A percentile compares a stretch with the other conserved stretches of the same genome.
These are phyloP conservation scores for Pholiota microspora DNA, from an alignment of 768 basidiomycete species.

Conservation along the genomic window DNA sequence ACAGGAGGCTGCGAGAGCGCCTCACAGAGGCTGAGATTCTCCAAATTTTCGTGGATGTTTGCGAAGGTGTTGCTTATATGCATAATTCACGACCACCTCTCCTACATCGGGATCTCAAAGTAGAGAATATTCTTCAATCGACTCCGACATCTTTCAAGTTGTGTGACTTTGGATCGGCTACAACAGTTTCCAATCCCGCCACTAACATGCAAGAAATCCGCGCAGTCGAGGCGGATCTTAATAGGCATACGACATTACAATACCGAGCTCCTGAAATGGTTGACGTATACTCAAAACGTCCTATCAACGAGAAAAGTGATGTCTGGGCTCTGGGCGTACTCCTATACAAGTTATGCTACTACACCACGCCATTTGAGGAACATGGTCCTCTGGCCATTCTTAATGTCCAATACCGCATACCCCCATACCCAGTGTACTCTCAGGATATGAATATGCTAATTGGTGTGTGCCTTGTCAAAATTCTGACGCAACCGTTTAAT, in stretches of 20 bases:
- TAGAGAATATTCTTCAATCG: conserved; percentile 96
- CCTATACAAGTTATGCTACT: conserved; percentile 98
- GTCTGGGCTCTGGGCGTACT: conserved; percentile 98
- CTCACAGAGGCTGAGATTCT: conserved; percentile 95
- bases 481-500: conserved; percentile 4
- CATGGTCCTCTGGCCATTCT: conserved; percentile 95
- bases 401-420: conserved; percentile 93
- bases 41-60: conserved; percentile 96
- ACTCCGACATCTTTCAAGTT: conserved; percentile 85
- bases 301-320: conserved; percentile 92
- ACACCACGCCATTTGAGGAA: conserved; percentile 98
- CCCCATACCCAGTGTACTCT: conserved; percentile 87
- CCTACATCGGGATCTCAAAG: conserved; percentile 96
- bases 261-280: conserved; percentile 99
- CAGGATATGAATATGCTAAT: conserved; percentile 79
- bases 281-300: conserved; percentile 79
- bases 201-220: conserved; percentile 81
- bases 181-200: conserved; percentile 73
- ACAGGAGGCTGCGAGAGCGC: conserved; percentile 90
- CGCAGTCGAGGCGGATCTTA: conserved; percentile 85
- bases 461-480: conserved; percentile 44
- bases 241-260: conserved; percentile 93
- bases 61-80: conserved; percentile 96
- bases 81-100: conserved; percentile 89
- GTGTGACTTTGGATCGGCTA: conserved; percentile 97